A percentile compares a stretch with the other conserved stretches of the same genome.
phyloP scores from a whole-genome alignment of 352 stramenopile genomes.

The Pythium oligandrum region DNA sequence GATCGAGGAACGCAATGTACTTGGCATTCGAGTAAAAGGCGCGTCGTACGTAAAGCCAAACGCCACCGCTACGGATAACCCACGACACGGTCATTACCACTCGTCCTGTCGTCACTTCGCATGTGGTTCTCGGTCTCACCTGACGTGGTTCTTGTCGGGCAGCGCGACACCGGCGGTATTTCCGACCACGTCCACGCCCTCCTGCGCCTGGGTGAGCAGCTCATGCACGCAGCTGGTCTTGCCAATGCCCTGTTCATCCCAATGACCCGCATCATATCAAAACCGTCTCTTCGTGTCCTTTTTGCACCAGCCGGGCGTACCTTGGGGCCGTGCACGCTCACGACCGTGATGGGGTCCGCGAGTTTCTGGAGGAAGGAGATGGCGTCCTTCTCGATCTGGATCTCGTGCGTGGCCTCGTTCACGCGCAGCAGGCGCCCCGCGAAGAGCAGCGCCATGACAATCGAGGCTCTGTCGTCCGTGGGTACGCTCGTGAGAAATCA shows the following conservation, averaged over 20 bases:
- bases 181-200: not conserved
- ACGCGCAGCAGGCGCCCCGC: slow-evolving; percentile 57
- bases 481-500: too few relatives aligned
- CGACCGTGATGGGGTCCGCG: slow-evolving; percentile 54
- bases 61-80: slow-evolving; percentile 22
- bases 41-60: slow-evolving; percentile 72
- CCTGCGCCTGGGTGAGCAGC: slow-evolving; percentile 24
- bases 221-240: slow-evolving; percentile 46
- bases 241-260: slow-evolving; percentile 30
- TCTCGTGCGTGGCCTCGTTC: slow-evolving; percentile 28
- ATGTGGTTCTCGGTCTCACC: not conserved
- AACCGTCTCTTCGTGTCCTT: too few relatives aligned
- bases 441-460: slow-evolving; percentile 46
- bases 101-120: not conserved
- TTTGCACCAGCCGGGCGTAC: slow-evolving; percentile 6
- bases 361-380: slow-evolving; percentile 73
- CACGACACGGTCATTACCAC: not conserved
- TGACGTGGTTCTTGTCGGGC: slow-evolving; percentile 2
- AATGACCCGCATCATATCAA: too few relatives aligned
- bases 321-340: slow-evolving; percentile 61
- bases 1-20: slow-evolving; percentile 68
- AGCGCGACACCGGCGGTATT: not conserved
- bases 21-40: slow-evolving; percentile 60
- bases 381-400: slow-evolving; percentile 69
- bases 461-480: not conserved